These are phyloP conservation scores for Fonsecaea monophora DNA, from an alignment of 2,329 filamentous ascomycete species.

Conservation along the genomic window DNA sequence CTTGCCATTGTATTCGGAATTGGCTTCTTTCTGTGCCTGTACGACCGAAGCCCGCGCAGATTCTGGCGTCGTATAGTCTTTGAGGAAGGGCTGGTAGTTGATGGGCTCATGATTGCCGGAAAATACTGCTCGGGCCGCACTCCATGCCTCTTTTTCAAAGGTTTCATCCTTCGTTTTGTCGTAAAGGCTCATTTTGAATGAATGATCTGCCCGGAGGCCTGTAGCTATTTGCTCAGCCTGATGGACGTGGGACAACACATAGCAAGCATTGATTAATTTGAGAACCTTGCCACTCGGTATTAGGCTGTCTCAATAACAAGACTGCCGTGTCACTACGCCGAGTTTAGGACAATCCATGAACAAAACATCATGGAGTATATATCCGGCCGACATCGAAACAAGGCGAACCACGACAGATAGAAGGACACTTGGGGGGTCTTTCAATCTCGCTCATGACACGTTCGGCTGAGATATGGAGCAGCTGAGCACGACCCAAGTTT, in stretches of 20 bases:
- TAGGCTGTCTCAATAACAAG: background rate
- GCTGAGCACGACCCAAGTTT: background rate
- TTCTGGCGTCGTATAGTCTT: constrained; percentile 2
- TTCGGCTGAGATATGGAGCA: background rate
- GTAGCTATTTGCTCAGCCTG: background rate
- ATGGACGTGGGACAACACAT: background rate
- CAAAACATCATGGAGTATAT: background rate
- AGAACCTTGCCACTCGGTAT: background rate
- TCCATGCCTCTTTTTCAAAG: constrained; percentile 1
- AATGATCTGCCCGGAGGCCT: background rate
- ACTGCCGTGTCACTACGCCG: background rate
- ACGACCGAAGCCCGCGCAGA: background rate
- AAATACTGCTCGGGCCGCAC: background rate
- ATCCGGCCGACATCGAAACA: background rate
- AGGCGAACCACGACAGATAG: background rate
- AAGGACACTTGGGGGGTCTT: background rate
- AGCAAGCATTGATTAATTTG: background rate
- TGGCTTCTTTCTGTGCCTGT: background rate
- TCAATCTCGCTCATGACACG: background rate
- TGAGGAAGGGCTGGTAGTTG: constrained; percentile 5
- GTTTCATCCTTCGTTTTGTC: background rate
- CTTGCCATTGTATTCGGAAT: background rate
- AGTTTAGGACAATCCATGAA: background rate
- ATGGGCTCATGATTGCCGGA: background rate
- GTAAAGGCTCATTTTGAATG: background rate